Conservation (phyloP, 2,329 filamentous ascomycete genomes). For the Monosporascus cannonballus region DNA sequence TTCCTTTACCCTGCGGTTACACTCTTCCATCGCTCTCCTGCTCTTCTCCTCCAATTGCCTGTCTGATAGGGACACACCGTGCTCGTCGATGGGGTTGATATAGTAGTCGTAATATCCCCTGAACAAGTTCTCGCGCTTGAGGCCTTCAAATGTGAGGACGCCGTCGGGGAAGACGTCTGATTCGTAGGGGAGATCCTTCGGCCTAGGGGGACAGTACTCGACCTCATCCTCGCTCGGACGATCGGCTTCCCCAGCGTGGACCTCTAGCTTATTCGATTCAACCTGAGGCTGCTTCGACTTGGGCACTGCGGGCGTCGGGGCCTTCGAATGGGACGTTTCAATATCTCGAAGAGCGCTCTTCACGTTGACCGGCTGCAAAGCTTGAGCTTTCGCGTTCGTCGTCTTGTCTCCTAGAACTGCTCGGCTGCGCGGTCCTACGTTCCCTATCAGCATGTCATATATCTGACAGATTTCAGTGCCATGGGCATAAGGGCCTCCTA, state of each 20-base stretch:
- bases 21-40: conserved; percentile 45
- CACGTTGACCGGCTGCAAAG: conserved; percentile 59
- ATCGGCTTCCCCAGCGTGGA: conserved; percentile 48
- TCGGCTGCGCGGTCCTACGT: conserved; percentile 57
- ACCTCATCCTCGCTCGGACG: conserved; percentile 61
- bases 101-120: conserved; percentile 58
- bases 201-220: conserved; percentile 81
- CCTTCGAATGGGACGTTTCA: conserved; percentile 57
- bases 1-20: conserved; percentile 62
- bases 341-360: conserved; percentile 53
- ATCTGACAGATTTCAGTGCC: not conserved
- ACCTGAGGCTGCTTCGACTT: conserved; percentile 49
- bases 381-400: conserved; percentile 81
- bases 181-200: conserved; percentile 59
- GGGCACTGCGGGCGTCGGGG: conserved; percentile 49
- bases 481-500: conserved; percentile 34
- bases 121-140: conserved; percentile 53
- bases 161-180: conserved; percentile 61
- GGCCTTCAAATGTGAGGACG: conserved; percentile 48
- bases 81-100: conserved; percentile 58
- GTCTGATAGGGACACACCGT: conserved; percentile 58
- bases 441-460: conserved; percentile 3
- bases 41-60: conserved; percentile 52
- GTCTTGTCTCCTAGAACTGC: conserved; percentile 91
- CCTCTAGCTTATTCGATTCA: conserved; percentile 55